Evolutionary conservation across 2,329 filamentous ascomycete species (phyloP), one percentile per base, ranked within the genome.

Genomic region (Penicillium hordei): DNA sequence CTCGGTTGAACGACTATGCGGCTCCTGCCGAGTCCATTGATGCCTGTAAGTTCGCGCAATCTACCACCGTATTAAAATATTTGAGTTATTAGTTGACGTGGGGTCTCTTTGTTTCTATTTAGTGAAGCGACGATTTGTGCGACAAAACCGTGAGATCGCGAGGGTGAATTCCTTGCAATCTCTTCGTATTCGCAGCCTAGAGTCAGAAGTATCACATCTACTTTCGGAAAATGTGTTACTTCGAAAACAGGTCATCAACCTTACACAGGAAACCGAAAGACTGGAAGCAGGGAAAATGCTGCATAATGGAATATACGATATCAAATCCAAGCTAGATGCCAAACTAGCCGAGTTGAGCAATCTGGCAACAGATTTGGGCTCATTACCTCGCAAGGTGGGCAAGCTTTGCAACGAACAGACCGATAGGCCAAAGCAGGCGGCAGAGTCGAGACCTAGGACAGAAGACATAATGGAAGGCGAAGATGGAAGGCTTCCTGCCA

Each of bases 141-240:
- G 86, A 55, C 86, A 88, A 70, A 88, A 88, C 69, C 83, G 86
- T 64, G 86, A 88, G 69, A 83, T 88, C 58, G 85, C 85, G 58
- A 80, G 83, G 63, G 83, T 79, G 60, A 88, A 88, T 68, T 87
- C 86, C 7, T 81, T 80, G 55, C 86, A 88, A 70, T 86, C 84
- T 4, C 77, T 87, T 48, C 84, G 84, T 48, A 88, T 88, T 58
- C 83, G 86, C 58, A 82, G 78, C 55, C 79, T 88, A 50, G 85
- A 88, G 69, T 78, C 80, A n/a, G 85, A 88, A 67, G 79, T 84
- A 39, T 82, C 83, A 39, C 80, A 83, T 49, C 76, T 88, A 10
- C 76, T 87, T 40, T 77, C 81, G 29, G 84, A 88, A 58, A 88
- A 88, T 63, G 75, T 86, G 21, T 77, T 81, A 3, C 76, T 88